A percentile compares a stretch with the other conserved stretches of the same genome.
These are phyloP conservation scores for Perkinsus chesapeaki DNA, from an alignment of 169 alveolate genomes.

Conservation along the genomic window DNA sequence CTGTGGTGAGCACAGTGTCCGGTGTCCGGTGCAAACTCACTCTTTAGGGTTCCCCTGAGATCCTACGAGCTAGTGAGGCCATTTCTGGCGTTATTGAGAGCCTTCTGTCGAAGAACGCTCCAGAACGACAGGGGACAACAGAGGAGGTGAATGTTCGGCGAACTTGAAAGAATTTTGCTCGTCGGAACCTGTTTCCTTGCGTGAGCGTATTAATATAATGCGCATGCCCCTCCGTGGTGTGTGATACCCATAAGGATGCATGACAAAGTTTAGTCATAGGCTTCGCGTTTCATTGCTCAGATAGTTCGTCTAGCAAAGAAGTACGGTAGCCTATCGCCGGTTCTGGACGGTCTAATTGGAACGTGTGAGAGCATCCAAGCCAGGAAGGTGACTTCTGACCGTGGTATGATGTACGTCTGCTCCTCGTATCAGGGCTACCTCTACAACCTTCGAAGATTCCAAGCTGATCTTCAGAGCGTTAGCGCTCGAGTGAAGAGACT, in stretches of 20 bases:
- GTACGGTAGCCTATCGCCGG: background rate
- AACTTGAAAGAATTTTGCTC: background rate
- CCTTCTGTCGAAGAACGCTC: background rate
- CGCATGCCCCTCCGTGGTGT: too few species aligned
- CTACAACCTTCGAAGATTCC: too few species aligned
- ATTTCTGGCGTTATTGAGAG: background rate
- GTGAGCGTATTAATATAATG: too few species aligned
- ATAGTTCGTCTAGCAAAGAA: background rate
- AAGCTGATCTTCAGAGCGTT: too few species aligned
- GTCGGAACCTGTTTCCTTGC: background rate
- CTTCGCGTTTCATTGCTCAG: background rate
- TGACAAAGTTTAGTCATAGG: too few species aligned
- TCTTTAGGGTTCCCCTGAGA: background rate
- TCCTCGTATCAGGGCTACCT: too few species aligned
- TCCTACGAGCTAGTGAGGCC: background rate
- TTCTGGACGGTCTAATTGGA: background rate
- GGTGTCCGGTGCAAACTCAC: background rate
- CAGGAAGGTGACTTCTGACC: too few species aligned
- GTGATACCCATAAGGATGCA: too few species aligned
- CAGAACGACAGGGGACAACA: background rate
- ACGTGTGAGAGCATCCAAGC: background rate
- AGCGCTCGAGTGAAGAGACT: too few species aligned
- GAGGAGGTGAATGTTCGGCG: too few species aligned
- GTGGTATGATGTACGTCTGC: too few species aligned
- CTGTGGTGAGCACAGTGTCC: background rate